phyloP scores from a whole-genome alignment of 1,139 yeast genomes.

The Debaryomyces robertsiae region DNA sequence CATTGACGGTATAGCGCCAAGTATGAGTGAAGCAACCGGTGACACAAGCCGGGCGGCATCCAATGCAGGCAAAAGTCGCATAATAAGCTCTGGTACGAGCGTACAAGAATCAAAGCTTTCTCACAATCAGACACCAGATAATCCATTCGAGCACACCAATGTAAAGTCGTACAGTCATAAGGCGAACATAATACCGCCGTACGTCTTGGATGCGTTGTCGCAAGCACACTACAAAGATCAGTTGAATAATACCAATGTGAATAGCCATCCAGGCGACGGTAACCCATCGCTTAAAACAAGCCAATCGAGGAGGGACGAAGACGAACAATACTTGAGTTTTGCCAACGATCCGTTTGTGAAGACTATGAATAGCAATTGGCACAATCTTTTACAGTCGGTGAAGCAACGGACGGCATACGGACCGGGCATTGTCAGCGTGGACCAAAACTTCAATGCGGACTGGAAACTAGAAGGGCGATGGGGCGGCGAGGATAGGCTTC shows the following conservation, averaged over 20 bases:
- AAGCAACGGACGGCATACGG: constrained; percentile 42
- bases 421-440: constrained; percentile 27
- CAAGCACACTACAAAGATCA: constrained; percentile 47
- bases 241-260: constrained; percentile 34
- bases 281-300: constrained; percentile 12
- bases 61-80: constrained; percentile 3
- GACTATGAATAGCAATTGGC: constrained; percentile 44
- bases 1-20: neutral
- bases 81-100: constrained; percentile 9
- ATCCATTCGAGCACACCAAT: constrained; percentile 32
- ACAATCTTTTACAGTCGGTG: constrained; percentile 37
- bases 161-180: constrained; percentile 39
- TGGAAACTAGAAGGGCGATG: constrained; percentile 48
- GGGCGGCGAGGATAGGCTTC: constrained; percentile 72
- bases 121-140: constrained; percentile 11
- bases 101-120: constrained; percentile 7
- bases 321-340: constrained; percentile 37
- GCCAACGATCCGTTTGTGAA: constrained; percentile 43
- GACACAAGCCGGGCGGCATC: neutral
- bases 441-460: constrained; percentile 24
- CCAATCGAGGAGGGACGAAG: constrained; percentile 22
- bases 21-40: constrained; percentile 3
- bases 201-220: constrained; percentile 57
- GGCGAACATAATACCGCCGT: constrained; percentile 54
- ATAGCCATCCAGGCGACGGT: constrained; percentile 18